Base-by-base conservation (phyloP, 2,329 filamentous ascomycete genomes). In the Tolypocladium tundrense region DNA sequence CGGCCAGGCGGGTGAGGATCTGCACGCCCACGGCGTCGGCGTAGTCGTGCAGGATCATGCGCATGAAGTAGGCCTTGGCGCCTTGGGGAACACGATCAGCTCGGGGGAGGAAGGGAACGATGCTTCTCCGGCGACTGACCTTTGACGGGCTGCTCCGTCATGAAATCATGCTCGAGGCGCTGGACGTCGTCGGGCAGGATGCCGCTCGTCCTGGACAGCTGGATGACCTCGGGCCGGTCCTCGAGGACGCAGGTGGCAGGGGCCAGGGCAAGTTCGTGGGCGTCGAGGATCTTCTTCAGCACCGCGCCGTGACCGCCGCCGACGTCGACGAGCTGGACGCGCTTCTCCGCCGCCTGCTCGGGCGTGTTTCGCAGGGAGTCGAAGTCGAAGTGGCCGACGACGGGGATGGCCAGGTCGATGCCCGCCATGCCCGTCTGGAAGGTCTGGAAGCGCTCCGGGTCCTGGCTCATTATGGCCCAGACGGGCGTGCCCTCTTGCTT, bases 1-100 rank as follows among this genome's bases (percentile, higher is more conserved):
- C 62, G 4, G 65, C 66, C 0, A 71, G 60, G 3, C 61, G 61
- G 24, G 56, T 59, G n/a, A 72, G 62, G 11, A 71, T 70, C 45
- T 64, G 33, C 13, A 67, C 64, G 11, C 67, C 63, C 3, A 67
- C 65, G 0, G 40, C 10, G 42, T 72, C 68, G 31, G 66, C 56
- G 54, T 69, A 71, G 59, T 72, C 68, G 58, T 71, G 70, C 2
- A 72, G 61, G 51, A 71, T 70, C 65, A 68, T 68, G 43, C 67
- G 67, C 67, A 72, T 68, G 53, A 70, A 72, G 58, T 72, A 72
- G 5, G 67, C 69, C 53, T 66, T 67, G 27, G 70, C 70, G n/a
- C 68, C 69, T 71, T 19, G 4, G 27, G 4, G 24, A 11, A 14
- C 6, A 48, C 9, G 24, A 14, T 48, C 8, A 48, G 43, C 43